These are phyloP conservation scores for Ephemerocybe angulata DNA, from an alignment of 768 basidiomycete species.

Conservation along the genomic window DNA sequence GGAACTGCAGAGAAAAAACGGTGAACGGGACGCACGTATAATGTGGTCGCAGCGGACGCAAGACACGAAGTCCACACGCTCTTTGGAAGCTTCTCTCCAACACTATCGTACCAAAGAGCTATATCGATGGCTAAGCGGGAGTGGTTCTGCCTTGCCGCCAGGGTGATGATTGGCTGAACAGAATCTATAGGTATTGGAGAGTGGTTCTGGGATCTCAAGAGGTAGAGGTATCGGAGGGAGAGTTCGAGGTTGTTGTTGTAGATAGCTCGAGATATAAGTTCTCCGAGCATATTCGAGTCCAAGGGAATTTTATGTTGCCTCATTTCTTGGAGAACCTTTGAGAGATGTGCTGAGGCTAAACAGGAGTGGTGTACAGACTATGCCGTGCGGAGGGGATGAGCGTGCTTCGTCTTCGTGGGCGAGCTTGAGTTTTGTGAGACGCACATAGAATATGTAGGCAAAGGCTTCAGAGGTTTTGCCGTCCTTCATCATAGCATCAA, in stretches of 20 bases:
- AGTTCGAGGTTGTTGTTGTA: conserved; percentile 56
- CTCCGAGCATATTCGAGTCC: conserved; percentile 50
- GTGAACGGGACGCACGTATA: conserved; percentile 77
- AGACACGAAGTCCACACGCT: conserved; percentile 67
- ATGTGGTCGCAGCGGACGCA: conserved; percentile 53
- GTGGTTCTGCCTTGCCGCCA: conserved; percentile 51
- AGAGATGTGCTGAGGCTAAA: conserved; percentile 39
- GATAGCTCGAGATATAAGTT: conserved; percentile 47
- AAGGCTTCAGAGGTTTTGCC: conserved; percentile 42
- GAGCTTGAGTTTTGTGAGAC: conserved; percentile 13
- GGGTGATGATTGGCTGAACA: conserved; percentile 47
- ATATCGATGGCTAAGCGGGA: conserved; percentile 73
- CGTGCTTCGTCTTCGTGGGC: too few species aligned
- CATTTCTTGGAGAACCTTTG: conserved; percentile 57
- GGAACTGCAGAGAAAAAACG: neutral
- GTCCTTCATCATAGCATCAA: conserved; percentile 60
- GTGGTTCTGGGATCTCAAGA: conserved; percentile 50
- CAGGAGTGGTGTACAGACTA: conserved; percentile 45
- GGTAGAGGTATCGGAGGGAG: conserved; percentile 56
- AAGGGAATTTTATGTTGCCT: conserved; percentile 42
- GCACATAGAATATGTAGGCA: conserved; percentile 59
- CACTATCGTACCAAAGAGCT: conserved; percentile 54
- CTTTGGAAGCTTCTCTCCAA: conserved; percentile 47
- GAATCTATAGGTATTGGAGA: conserved; percentile 27
- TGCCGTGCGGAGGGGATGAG: neutral